phyloP scores from a whole-genome alignment of 2,329 filamentous ascomycete species.

The Rhynchosporium graminicola region DNA sequence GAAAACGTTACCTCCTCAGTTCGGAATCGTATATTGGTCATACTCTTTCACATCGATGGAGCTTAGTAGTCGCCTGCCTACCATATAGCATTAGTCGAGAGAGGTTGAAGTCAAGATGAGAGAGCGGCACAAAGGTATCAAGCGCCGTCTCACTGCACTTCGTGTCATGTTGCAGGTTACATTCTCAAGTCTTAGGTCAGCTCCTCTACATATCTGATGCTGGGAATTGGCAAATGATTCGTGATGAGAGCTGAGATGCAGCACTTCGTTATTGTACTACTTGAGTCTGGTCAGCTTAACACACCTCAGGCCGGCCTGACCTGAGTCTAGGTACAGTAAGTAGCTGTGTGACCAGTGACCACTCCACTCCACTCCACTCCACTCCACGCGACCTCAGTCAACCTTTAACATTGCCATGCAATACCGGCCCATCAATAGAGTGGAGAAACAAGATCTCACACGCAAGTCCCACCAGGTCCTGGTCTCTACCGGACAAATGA shows the following conservation, averaged over 20 bases:
- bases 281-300: conserved; percentile 18
- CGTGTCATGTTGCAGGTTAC: conserved; percentile 24
- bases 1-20: not conserved
- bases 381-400: conserved; percentile 2
- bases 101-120: not conserved
- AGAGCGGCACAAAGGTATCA: not conserved
- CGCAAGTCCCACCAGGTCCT: not conserved
- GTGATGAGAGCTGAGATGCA: conserved; percentile 27
- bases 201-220: conserved; percentile 12
- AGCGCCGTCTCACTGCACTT: conserved; percentile 15
- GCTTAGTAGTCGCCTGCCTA: not conserved
- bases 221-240: conserved; percentile 15
- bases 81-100: not conserved
- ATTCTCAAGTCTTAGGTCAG: conserved; percentile 29
- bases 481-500: conserved; percentile 8
- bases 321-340: not conserved
- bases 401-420: conserved; percentile 2
- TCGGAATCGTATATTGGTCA: not conserved
- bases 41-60: not conserved
- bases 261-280: conserved; percentile 20
- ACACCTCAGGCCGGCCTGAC: not conserved
- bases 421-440: conserved; percentile 15
- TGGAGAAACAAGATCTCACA: conserved; percentile 7
- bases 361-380: conserved; percentile 13
- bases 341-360: conserved; percentile 16